phyloP scores from a whole-genome alignment of 164 flowering plant genomes.

The Protea cynaroides region DNA sequence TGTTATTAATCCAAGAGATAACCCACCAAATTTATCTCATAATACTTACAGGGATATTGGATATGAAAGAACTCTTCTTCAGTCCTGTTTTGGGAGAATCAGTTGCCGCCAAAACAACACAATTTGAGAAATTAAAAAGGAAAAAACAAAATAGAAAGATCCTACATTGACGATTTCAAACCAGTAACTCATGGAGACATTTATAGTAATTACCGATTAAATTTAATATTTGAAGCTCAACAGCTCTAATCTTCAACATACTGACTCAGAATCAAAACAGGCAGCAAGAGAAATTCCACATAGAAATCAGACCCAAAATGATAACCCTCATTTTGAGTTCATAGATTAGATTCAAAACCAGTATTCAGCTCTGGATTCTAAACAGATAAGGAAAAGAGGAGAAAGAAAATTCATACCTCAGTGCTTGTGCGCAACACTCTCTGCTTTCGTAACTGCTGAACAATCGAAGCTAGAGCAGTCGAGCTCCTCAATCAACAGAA shows the following conservation, averaged over 20 bases:
- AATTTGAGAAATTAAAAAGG: neutral
- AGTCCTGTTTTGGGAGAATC: slow-evolving; percentile 12
- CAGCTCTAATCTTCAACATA: too few relatives aligned
- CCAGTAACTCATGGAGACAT: slow-evolving; percentile 3
- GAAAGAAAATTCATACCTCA: slow-evolving; percentile 3
- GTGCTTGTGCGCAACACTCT: neutral
- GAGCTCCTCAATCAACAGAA: slow-evolving; percentile 2
- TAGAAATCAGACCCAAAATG: slow-evolving; percentile 1
- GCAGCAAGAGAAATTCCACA: neutral
- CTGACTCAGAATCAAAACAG: neutral
- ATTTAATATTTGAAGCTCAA: neutral
- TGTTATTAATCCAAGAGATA: slow-evolving; percentile 2
- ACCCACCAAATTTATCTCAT: slow-evolving; percentile 3
- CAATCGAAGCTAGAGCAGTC: slow-evolving; percentile 3
- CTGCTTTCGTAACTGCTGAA: slow-evolving; percentile 3
- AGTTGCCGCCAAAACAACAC: slow-evolving; percentile 19
- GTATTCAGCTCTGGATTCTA: neutral
- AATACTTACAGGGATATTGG: slow-evolving; percentile 18
- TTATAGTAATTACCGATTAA: neutral
- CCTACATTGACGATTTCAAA: slow-evolving; percentile 10
- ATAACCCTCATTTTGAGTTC: neutral
- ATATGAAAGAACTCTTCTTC: slow-evolving; percentile 3
- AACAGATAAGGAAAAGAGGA: neutral
- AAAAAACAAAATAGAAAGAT: neutral
- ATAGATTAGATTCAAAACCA: too few relatives aligned